Base-by-base conservation (phyloP, 2,329 filamentous ascomycete genomes). In the Penicillium sclerotigenum region DNA sequence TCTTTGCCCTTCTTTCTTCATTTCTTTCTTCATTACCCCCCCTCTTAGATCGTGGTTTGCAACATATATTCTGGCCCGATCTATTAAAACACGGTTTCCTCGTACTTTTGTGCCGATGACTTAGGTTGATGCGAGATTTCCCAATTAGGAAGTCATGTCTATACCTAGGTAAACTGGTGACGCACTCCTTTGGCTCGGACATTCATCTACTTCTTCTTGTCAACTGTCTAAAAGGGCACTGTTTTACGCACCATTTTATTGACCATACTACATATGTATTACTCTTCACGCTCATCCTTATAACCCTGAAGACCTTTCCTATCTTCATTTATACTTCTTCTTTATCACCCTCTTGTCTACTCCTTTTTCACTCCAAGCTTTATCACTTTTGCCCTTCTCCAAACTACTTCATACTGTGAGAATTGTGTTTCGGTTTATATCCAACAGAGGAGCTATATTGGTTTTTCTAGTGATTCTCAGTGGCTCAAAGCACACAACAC, bases 151-250 rank as follows among this genome's bases (percentile, higher is more conserved):
- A 56, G 24, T 20, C 40, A 60, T 56, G 57, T 52, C 57, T 58
- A 56, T 60, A n/a, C n/a, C n/a, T n/a, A n/a, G n/a, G n/a, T n/a
- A 47, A 53, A 56, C 51, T 29, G 36, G 59, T 65, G 63, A 64
- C 59, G 63, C 60, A 60, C 46, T 52, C 18, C 41, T 40, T 54
- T 49, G 49, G 40, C 38, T 43, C 54, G 42, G 52, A 56, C 52
- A 46, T 52, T 47, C 48, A 46, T 42, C 47, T 51, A 51, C 54
- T 58, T 48, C 54, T 52, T 41, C 50, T 10, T 61, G 43, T 28
- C 36, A 47, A 47, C 54, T 41, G 18, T 42, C 47, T 24, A 37
- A 56, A 47, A 52, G 31, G 47, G 11, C 29, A 50, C 45, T 37
- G 41, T 34, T 46, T 42, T 50, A 38, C 43, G 33, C 26, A 13